Evolutionary conservation across 352 stramenopile species (phyloP).

Genomic region (Phytophthora cryptogea): DNA sequence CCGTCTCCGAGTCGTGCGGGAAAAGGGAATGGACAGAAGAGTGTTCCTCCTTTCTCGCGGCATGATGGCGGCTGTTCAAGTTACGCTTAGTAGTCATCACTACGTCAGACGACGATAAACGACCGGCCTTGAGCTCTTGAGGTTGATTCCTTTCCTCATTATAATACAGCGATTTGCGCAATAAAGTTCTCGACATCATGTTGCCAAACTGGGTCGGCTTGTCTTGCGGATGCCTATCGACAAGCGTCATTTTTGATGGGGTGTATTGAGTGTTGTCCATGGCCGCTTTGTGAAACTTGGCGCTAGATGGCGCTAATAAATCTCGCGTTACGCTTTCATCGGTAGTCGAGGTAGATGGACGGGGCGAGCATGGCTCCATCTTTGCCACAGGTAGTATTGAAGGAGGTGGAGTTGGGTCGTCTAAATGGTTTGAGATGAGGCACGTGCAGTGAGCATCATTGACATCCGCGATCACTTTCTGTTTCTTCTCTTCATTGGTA

Average conservation of each 20-base stretch:
- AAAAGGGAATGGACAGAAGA: slow-evolving; percentile 28
- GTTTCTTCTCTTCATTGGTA: neutral
- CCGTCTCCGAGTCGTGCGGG: slow-evolving; percentile 60
- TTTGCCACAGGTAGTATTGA: neutral
- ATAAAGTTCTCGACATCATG: neutral
- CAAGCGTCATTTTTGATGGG: neutral
- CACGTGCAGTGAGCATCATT: slow-evolving; percentile 1
- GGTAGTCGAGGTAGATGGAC: neutral
- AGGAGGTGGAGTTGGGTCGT: neutral
- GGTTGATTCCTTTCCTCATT: neutral
- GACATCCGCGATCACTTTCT: neutral
- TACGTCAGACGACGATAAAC: slow-evolving; percentile 1
- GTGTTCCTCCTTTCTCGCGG: neutral
- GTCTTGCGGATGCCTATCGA: neutral
- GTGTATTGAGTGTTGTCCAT: neutral
- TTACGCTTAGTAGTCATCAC: neutral
- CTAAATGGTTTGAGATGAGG: neutral
- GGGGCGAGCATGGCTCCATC: neutral
- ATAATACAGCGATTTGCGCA: neutral
- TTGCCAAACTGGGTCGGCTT: neutral
- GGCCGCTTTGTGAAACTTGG: neutral
- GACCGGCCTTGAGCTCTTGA: neutral
- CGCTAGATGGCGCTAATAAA: neutral
- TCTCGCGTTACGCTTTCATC: neutral
- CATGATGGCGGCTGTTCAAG: neutral